Evolutionary conservation across 1,284 basidiomycete genomes (phyloP), one percentile per base, ranked within the genome.

Genomic region (Sporisorium scitamineum): DNA sequence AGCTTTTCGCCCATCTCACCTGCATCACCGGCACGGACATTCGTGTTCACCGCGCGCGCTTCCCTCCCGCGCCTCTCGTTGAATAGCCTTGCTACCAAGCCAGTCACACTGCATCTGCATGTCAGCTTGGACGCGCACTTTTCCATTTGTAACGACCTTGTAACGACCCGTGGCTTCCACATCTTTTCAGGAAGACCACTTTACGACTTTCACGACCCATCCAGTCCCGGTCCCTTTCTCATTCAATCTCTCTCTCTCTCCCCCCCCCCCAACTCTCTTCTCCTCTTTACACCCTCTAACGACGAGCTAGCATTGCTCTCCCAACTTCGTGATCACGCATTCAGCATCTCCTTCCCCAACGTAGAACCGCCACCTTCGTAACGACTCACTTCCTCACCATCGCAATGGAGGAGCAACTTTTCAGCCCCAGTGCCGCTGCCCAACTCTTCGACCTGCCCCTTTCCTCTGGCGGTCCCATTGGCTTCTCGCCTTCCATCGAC

Each of bases 391-490:
- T 53, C 50, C 31, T 29, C 57, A 32, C 20, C 56, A 55, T 39
- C 34, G 52, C 37, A 16, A 78, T 78, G 76, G 76, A 75, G 44
- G 76, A 78, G 22, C 72, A 76, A 52, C 74, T 76, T 44, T 78
- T 78, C 59, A 72, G 65, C 52, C 65, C 63, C 47, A 75, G 48
- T 55, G 44, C 60, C 31, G 57, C 68, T 13, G 57, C 64, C 20
- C 61, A 72, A 26, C 66, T 67, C 47, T 74, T 78, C 58, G 71
- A 78, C 52, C 59, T 75, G 34, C 57, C 60, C 18, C 54, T 65
- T 31, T 29, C 70, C 20, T 55, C 56, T 39, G 57, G 51, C 50
- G 57, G 68, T 42, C 68, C 71, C 39, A 64, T 74, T 31, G 70
- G 76, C 64, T 71, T 73, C 32, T 75, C 69, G 14, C 71, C 71